These are phyloP conservation scores for Lipomyces sp. DNA, from an alignment of 805 yeast species.

Conservation along the genomic window DNA sequence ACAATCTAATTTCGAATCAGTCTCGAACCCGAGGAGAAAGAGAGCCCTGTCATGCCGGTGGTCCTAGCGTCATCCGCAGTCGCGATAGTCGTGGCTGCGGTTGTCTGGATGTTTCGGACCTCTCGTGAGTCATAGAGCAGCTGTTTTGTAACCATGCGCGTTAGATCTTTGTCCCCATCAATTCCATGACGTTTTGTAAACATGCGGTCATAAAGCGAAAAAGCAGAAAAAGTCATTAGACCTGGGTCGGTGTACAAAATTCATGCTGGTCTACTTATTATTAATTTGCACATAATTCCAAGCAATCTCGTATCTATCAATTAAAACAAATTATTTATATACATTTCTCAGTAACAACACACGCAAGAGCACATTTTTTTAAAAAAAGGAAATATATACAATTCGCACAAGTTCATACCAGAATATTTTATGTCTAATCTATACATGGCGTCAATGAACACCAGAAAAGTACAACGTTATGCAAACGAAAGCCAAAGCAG, in stretches of 20 bases:
- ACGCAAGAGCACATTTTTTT: background rate
- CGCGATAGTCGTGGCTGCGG: constrained; percentile 64
- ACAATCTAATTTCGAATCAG: background rate
- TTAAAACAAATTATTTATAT: background rate
- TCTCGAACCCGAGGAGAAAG: constrained; percentile 57
- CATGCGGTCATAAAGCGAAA: background rate
- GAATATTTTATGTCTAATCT: background rate
- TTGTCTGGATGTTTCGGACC: constrained; percentile 65
- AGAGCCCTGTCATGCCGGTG: constrained; percentile 55
- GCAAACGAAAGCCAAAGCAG: constrained; percentile 1
- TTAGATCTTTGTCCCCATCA: no score
- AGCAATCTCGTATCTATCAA: background rate
- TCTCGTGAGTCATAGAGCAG: background rate
- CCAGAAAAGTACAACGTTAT: background rate
- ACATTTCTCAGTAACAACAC: background rate
- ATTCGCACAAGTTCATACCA: background rate
- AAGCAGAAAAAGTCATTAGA: background rate
- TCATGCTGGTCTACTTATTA: no score
- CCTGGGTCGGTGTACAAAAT: background rate
- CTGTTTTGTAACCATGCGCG: background rate
- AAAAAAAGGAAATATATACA: background rate
- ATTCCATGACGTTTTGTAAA: no score
- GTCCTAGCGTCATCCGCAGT: constrained; percentile 73
- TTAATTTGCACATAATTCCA: background rate
- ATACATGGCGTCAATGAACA: background rate